These are phyloP conservation scores for Phytophthora chlamydospora DNA, from an alignment of 352 stramenopile genomes.

Conservation along the genomic window DNA sequence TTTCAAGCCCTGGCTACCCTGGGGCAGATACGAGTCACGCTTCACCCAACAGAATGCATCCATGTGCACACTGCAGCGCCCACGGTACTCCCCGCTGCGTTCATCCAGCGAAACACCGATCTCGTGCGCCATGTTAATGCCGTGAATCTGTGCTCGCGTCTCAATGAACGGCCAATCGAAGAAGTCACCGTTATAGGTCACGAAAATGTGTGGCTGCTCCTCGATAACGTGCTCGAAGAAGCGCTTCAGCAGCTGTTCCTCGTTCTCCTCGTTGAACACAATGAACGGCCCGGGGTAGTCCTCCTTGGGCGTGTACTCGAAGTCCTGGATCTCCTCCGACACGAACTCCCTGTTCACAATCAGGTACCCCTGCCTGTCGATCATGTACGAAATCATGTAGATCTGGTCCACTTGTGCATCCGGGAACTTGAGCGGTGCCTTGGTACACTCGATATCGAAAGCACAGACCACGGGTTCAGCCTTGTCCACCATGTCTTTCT, in stretches of 20 bases:
- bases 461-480: slow-evolving; percentile 95
- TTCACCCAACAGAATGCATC: slow-evolving; percentile 99
- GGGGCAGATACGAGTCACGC: slow-evolving; percentile 98
- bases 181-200: slow-evolving; percentile 99
- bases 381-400: slow-evolving; percentile 99
- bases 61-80: slow-evolving; percentile 94
- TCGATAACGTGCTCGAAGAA: slow-evolving; percentile 94
- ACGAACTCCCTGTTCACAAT: slow-evolving; percentile 98
- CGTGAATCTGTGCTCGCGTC: slow-evolving; percentile 89
- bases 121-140: slow-evolving; percentile 91
- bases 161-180: slow-evolving; percentile 99
- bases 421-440: slow-evolving; percentile 99
- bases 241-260: slow-evolving; percentile 79
- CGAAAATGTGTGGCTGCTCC: slow-evolving; percentile 97
- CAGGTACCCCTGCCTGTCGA: slow-evolving; percentile 95
- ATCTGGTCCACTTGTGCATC: slow-evolving; percentile 95
- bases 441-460: slow-evolving; percentile 99
- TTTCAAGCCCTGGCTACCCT: slow-evolving; percentile 98
- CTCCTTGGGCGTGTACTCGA: slow-evolving; percentile 98
- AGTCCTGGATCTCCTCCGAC: slow-evolving; percentile 97
- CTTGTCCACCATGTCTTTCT: slow-evolving; percentile 92
- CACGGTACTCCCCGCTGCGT: slow-evolving; percentile 92
- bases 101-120: slow-evolving; percentile 82
- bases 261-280: slow-evolving; percentile 96
- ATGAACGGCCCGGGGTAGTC: slow-evolving; percentile 92